Evolutionary conservation across 345 rosid genomes (phyloP).

Genomic region (Corymbia maculata): DNA sequence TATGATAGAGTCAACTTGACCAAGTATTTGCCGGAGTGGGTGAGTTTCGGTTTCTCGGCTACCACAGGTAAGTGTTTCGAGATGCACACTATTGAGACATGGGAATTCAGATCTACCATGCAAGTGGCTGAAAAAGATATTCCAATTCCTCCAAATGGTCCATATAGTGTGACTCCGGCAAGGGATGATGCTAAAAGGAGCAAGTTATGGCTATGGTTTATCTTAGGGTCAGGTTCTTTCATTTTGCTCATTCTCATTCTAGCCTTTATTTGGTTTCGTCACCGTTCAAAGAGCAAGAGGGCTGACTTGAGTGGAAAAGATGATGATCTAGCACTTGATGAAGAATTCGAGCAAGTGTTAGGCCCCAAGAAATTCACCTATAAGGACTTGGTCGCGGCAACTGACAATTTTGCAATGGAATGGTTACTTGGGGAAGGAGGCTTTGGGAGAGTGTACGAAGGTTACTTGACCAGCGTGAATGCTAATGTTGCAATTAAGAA

Average conservation of each 20-base stretch:
- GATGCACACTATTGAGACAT: not conserved
- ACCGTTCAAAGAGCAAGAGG: not conserved
- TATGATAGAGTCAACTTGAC: not conserved
- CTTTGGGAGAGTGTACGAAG: not conserved
- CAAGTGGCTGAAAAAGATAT: not conserved
- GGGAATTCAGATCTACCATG: conserved; percentile 6
- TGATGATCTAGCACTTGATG: not conserved
- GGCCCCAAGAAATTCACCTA: not conserved
- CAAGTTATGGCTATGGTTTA: not conserved
- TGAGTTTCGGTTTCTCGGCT: conserved; percentile 14
- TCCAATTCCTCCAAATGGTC: no score
- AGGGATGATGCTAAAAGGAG: not conserved
- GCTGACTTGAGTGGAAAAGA: not conserved
- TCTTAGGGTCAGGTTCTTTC: not conserved
- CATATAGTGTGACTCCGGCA: no score
- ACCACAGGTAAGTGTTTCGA: not conserved
- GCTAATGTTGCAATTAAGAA: not conserved
- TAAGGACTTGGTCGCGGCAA: not conserved
- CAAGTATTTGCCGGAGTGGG: conserved; percentile 4
- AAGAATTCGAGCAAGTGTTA: not conserved
- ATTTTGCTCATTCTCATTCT: not conserved
- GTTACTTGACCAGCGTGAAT: not conserved
- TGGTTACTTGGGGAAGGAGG: not conserved
- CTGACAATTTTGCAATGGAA: not conserved
- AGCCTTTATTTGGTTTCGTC: not conserved